Conservation (phyloP, 257 asterid genomes). For the Apocynum venetum region DNA sequence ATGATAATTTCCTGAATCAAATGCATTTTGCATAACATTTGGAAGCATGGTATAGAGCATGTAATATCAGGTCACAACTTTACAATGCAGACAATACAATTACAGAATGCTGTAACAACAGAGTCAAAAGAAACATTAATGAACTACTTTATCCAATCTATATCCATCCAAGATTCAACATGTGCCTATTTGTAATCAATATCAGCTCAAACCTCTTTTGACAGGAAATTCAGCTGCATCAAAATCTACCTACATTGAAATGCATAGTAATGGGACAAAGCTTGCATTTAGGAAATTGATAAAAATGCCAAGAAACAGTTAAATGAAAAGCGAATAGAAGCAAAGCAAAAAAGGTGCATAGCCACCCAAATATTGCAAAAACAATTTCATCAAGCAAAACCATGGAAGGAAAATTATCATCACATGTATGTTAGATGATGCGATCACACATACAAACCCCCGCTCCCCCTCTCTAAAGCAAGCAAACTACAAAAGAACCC, state of each 20-base stretch:
- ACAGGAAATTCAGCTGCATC: not conserved
- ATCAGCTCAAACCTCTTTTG: not conserved
- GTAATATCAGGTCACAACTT: not conserved
- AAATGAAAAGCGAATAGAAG: slow-evolving; percentile 1
- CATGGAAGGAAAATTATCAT: not conserved
- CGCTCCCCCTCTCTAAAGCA: not conserved
- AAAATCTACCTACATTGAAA: not conserved
- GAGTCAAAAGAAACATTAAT: slow-evolving; percentile 1
- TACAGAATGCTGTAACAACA: not conserved
- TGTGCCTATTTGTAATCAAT: not conserved
- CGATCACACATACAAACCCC: not conserved
- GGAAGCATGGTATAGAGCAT: not conserved
- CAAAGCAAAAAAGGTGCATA: not conserved
- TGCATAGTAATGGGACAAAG: not conserved
- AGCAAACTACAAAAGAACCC: not conserved
- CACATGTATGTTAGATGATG: not conserved
- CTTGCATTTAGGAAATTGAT: not conserved
- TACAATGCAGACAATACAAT: not conserved
- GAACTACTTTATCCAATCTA: not conserved
- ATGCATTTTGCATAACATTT: not conserved
- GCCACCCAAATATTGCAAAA: not conserved
- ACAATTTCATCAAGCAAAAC: not conserved
- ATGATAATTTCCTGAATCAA: not conserved
- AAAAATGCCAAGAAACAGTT: not conserved
- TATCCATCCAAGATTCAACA: not conserved